phyloP scores from a whole-genome alignment of 371 early-diverging fungal species.

The Batrachochytrium dendrobatidis region DNA sequence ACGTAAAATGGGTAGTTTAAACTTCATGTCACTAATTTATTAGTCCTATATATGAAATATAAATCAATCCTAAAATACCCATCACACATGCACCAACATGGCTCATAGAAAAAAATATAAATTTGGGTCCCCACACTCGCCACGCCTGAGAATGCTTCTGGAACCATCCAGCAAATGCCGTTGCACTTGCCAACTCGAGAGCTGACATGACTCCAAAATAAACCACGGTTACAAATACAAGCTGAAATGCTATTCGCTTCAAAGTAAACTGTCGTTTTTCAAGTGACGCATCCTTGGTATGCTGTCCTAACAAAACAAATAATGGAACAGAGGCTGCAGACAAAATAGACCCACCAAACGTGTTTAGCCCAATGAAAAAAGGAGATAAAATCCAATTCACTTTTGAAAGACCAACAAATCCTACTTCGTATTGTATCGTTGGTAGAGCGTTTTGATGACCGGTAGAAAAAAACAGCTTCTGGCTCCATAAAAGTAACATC shows the following conservation, averaged over 20 bases:
- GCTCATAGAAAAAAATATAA: constrained; percentile 44
- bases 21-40: no score
- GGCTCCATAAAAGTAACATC: constrained; percentile 43
- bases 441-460: constrained; percentile 86
- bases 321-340: constrained; percentile 29
- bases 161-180: constrained; percentile 56
- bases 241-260: no score
- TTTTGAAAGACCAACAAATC: constrained; percentile 69
- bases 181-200: constrained; percentile 20
- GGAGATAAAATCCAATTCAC: constrained; percentile 66
- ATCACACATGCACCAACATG: not conserved
- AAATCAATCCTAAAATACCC: not conserved
- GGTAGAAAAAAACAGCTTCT: constrained; percentile 75
- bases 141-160: constrained; percentile 90
- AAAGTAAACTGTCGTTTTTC: no score
- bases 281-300: no score
- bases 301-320: no score
- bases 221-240: no score
- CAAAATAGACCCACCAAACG: constrained; percentile 62
- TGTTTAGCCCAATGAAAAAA: constrained; percentile 66
- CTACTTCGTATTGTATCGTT: constrained; percentile 83
- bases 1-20: no score
- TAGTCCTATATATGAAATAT: no score
- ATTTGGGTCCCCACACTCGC: constrained; percentile 90
- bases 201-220: constrained; percentile 2